Percentiles rank a stretch among this genome's conserved stretches.
phyloP scores from a whole-genome alignment of 2,329 filamentous ascomycete genomes.

The Sporothrix phasma region DNA sequence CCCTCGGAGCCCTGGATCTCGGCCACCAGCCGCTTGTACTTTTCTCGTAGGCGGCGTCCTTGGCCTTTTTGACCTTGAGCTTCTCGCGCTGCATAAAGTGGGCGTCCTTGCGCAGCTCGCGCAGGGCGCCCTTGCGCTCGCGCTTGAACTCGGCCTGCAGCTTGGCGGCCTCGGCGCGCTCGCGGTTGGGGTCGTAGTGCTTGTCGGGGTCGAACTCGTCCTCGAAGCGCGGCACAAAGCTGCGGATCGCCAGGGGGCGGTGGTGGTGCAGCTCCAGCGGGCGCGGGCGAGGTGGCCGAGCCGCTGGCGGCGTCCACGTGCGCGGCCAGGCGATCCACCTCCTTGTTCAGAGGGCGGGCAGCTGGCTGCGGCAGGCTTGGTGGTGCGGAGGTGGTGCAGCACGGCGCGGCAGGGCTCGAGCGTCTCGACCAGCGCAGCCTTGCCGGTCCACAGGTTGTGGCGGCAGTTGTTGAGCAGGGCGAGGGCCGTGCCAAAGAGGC shows the following conservation, averaged over 20 bases:
- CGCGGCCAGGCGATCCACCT: slow-evolving; percentile 32
- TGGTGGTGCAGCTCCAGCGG: slow-evolving; percentile 86
- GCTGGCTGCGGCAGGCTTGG: slow-evolving; percentile 37
- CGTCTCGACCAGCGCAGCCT: slow-evolving; percentile 67
- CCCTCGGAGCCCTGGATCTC: slow-evolving; percentile 96
- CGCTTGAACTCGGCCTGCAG: slow-evolving; percentile 86
- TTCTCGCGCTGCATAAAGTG: slow-evolving; percentile 89
- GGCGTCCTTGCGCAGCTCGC: slow-evolving; percentile 89
- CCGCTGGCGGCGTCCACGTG: slow-evolving; percentile 46
- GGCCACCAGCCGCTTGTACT: slow-evolving; percentile 82
- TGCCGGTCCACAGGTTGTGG: slow-evolving; percentile 65
- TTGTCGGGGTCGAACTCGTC: slow-evolving; percentile 88
- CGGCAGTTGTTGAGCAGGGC: slow-evolving; percentile 52
- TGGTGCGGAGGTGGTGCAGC: slow-evolving; percentile 50
- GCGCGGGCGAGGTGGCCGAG: slow-evolving; percentile 56
- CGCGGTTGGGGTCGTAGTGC: slow-evolving; percentile 93
- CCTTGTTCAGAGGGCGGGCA: slow-evolving; percentile 37
- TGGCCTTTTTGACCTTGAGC: slow-evolving; percentile 83
- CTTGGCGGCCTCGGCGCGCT: slow-evolving; percentile 75
- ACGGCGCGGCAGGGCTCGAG: slow-evolving; percentile 55
- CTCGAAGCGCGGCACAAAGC: slow-evolving; percentile 87
- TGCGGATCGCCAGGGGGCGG: slow-evolving; percentile 76
- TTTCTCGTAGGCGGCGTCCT: slow-evolving; percentile 92
- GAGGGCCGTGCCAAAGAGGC: slow-evolving; percentile 54
- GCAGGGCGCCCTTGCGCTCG: slow-evolving; percentile 87